Evolutionary conservation across 2,329 filamentous ascomycete genomes (phyloP).

Genomic region (Acarospora socialis): DNA sequence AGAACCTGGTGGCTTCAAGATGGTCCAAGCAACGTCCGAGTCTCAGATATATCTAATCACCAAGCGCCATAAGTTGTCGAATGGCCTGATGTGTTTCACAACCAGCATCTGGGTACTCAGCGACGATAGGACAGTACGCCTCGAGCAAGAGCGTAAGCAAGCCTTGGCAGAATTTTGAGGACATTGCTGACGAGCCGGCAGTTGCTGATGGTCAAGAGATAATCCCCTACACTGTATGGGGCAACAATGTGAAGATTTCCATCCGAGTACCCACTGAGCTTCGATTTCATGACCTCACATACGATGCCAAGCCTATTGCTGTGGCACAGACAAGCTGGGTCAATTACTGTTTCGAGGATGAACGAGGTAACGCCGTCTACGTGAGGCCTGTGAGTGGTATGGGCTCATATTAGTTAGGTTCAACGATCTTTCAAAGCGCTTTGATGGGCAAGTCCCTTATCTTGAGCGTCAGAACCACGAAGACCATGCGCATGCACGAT

Average conservation of each 20-base stretch:
- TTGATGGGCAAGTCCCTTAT: constrained; percentile 31
- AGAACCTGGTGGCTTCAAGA: constrained; percentile 26
- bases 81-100: constrained; percentile 23
- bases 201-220: constrained; percentile 27
- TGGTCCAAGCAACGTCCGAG: constrained; percentile 24
- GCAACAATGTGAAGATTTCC: constrained; percentile 29
- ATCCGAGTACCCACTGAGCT: constrained; percentile 26
- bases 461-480: constrained; percentile 28
- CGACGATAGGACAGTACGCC: constrained; percentile 27
- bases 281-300: constrained; percentile 25
- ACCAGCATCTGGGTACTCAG: constrained; percentile 33
- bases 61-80: constrained; percentile 25
- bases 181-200: background rate
- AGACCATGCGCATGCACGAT: constrained; percentile 31
- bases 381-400: too few species aligned
- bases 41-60: constrained; percentile 30
- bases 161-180: too few species aligned
- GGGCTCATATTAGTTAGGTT: constrained; percentile 17
- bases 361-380: too few species aligned
- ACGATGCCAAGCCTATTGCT: constrained; percentile 16
- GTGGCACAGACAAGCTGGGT: background rate
- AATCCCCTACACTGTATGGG: constrained; percentile 32
- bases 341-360: constrained; percentile 1
- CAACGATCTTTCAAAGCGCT: constrained; percentile 30
- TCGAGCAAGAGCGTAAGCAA: constrained; percentile 27